Evolutionary conservation across 495 filamentous ascomycete species (phyloP), one percentile per base, ranked within the genome.

Genomic region (Haplographium delicatum): DNA sequence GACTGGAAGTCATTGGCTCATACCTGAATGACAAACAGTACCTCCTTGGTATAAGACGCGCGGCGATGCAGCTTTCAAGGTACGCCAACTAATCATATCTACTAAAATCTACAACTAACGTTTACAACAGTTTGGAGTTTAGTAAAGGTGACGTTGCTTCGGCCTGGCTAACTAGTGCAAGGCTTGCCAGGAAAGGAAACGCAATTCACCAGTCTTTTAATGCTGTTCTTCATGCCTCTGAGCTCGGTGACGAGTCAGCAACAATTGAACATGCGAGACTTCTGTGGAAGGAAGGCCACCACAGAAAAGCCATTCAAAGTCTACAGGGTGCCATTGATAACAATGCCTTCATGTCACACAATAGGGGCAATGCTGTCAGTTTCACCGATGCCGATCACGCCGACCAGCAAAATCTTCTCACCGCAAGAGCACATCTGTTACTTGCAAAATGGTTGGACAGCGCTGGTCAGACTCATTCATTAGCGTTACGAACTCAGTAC

Each of bases 391-490:
- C 53, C 4, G 65, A 62, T 20, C 55, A 59, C n/a, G 68, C 72
- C 27, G 51, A 63, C 0, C 70, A 80, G 41, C 71, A 73, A 46
- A 82, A 78, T 51, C 62, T 82, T 23, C 60, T 83, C 33, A 72
- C 71, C 15, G 81, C 80, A 4, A 73, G 74, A 70, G 90, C 89
- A 10, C 82, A 93, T 57, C 70, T 97, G 11, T 72, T 96, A 48
- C 73, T 95, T 30, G 93, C 93, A n/a, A 96, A 95, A 66, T 98
- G 93, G 93, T 80, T 95, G 11, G 93, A 97, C 60, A 80, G 76
- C 49, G 86, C 93, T 15, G 93, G 94, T 11, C 90, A 96, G 62
- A 95, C 89, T 1, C 84, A 89, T 62, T 85, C 87, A 15, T 74
- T 78, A 27, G 80, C 82, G 4, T 79, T 96, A 47, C 81, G 86